These are phyloP conservation scores for Saccharomycopsis olivae DNA, from an alignment of 805 yeast genomes.

Conservation along the genomic window DNA sequence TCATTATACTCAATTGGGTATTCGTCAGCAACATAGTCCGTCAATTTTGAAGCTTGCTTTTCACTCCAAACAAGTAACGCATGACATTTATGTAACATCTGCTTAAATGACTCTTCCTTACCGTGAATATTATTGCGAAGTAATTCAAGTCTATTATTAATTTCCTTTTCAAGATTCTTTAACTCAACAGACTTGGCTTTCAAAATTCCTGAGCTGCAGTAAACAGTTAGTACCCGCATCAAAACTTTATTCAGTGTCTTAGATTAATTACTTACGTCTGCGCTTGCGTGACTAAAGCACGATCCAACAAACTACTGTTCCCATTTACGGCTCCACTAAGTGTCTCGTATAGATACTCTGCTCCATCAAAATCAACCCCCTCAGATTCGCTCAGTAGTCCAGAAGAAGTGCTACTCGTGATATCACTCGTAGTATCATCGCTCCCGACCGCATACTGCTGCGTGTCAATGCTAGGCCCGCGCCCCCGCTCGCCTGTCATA, in stretches of 20 bases:
- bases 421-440: too few species aligned
- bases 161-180: constrained; percentile 9
- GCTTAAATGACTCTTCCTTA: constrained; percentile 12
- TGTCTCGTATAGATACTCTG: constrained; percentile 13
- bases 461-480: too few species aligned
- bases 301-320: constrained; percentile 14
- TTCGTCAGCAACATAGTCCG: constrained; percentile 4
- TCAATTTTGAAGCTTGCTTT: constrained; percentile 5
- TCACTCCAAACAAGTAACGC: constrained; percentile 16
- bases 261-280: constrained; percentile 7
- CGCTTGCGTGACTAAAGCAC: constrained; percentile 16
- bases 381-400: too few species aligned
- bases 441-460: too few species aligned
- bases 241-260: not conserved
- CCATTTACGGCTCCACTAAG: constrained; percentile 10
- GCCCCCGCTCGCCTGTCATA: too few species aligned
- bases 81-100: constrained; percentile 7
- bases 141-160: constrained; percentile 5
- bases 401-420: too few species aligned
- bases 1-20: constrained; percentile 18
- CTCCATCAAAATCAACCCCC: constrained; percentile 11
- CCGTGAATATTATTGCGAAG: constrained; percentile 6
- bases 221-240: not conserved
- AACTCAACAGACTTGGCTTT: constrained; percentile 18
- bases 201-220: constrained; percentile 13